phyloP scores from a whole-genome alignment of 1,139 yeast genomes.

The Ogataea hybrid region DNA sequence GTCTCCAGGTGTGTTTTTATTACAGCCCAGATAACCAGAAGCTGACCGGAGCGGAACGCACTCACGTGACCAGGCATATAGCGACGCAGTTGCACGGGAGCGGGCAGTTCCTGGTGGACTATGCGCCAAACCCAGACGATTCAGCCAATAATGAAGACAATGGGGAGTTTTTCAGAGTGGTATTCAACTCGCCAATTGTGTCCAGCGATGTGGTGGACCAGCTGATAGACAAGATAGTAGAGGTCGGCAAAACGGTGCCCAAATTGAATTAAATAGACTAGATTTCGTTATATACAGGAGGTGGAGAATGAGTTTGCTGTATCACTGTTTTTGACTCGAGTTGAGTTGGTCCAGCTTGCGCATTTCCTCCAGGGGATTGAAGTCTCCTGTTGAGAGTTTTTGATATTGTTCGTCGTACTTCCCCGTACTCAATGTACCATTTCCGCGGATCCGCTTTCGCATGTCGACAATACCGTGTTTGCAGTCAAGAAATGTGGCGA shows the following conservation, averaged over 20 bases:
- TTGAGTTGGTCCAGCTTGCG: constrained; percentile 59
- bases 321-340: constrained; percentile 23
- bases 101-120: constrained; percentile 74
- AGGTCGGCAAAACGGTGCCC: constrained; percentile 15
- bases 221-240: constrained; percentile 36
- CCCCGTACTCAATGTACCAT: constrained; percentile 91
- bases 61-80: constrained; percentile 60
- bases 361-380: constrained; percentile 79
- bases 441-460: constrained; percentile 90
- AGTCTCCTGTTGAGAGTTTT: constrained; percentile 74
- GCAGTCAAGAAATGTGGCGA: constrained; percentile 86
- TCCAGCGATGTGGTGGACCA: constrained; percentile 41
- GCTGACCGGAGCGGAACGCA: constrained; percentile 39
- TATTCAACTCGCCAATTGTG: constrained; percentile 70
- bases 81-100: constrained; percentile 58
- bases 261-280: constrained; percentile 1
- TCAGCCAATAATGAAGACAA: constrained; percentile 37
- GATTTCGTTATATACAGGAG: neutral
- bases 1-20: constrained; percentile 83
- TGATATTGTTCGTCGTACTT: constrained; percentile 85
- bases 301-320: neutral
- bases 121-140: constrained; percentile 68
- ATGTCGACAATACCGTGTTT: constrained; percentile 81
- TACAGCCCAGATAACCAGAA: constrained; percentile 45
- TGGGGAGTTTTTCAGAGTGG: constrained; percentile 86